These are phyloP conservation scores for Pseudopediastrum boryanum DNA, from an alignment of 139 green algal species.

Conservation along the genomic window DNA sequence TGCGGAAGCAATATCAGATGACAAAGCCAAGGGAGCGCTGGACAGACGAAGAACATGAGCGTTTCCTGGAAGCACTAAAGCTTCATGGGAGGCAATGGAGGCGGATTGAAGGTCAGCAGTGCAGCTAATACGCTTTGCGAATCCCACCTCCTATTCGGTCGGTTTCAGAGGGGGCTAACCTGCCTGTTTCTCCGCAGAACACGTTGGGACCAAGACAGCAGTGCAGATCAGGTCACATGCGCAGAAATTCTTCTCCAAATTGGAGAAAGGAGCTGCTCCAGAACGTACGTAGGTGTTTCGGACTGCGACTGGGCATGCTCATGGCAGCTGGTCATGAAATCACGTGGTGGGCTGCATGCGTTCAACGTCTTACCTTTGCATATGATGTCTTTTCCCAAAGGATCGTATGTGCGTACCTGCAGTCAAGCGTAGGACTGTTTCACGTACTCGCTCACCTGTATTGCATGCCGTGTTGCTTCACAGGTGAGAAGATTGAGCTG, in stretches of 20 bases:
- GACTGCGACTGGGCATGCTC: too few relatives aligned
- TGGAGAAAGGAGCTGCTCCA: constrained; percentile 50
- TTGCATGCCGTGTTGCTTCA: background rate
- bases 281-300: too few relatives aligned
- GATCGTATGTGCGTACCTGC: background rate
- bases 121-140: background rate
- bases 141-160: background rate
- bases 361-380: background rate
- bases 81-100: constrained; percentile 57
- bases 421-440: background rate
- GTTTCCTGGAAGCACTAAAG: constrained; percentile 72
- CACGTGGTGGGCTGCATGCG: background rate
- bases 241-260: constrained; percentile 89
- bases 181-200: constrained; percentile 53
- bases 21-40: constrained; percentile 74
- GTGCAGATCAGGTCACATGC: constrained; percentile 94
- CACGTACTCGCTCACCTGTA: background rate
- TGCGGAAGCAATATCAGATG: constrained; percentile 76
- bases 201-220: constrained; percentile 90
- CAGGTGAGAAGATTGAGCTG: constrained; percentile 63
- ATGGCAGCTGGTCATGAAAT: background rate
- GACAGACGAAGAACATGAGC: constrained; percentile 73
- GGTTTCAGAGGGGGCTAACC: background rate
- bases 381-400: too few relatives aligned
- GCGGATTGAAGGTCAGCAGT: constrained; percentile 44